Evolutionary conservation across 148 eudicot species (phyloP), one percentile per base, ranked within the genome.

Genomic region (Tetragonia tetragonoides): DNA sequence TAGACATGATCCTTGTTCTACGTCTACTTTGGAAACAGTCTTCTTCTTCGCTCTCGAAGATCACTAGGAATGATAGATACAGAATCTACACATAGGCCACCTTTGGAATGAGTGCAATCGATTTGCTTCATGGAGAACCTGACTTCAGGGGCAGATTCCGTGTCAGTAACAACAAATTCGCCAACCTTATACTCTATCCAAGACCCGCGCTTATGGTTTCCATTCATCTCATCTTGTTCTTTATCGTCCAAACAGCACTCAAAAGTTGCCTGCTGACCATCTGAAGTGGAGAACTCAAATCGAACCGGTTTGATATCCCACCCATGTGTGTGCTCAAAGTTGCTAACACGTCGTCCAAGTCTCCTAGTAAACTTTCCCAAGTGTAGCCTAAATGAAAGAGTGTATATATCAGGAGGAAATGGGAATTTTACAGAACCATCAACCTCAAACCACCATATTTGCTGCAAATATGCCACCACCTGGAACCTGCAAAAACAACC

Each of bases 401-500:
- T 87, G 77, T 95, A 95, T 59, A 80, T 70, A 75, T 90, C 93
- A 0, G 99, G 91, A 64, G 98, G 98, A 59, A 95, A 83, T 51
- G 90, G 93, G 37, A 95, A 87, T 39, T 84, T 90, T 4, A 93
- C 84, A 18, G 28, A 56, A 51, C 97, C 94, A 73, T 90, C 98
- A 24, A 93, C 97, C 83, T 95, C 99, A 86, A 91, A 95, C 99
- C 99, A 95, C 99, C 99, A 95, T 85, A 95, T 87, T 89, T 95
- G 99, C 85, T 90, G 99, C 85, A 93, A 83, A 87, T 91, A 95
- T 28, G 99, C 99, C 76, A 93, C 86, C 38, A 83, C 86, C 60
- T 88, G 85, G 78, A 93, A 93, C 83, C 99, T 95, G 87, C 77
- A 51, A 60, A 68, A 17, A 72, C 12, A 60, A 39, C 2, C 60